Conservation (phyloP, 768 basidiomycete genomes). For the Sarcodon aspratus region DNA sequence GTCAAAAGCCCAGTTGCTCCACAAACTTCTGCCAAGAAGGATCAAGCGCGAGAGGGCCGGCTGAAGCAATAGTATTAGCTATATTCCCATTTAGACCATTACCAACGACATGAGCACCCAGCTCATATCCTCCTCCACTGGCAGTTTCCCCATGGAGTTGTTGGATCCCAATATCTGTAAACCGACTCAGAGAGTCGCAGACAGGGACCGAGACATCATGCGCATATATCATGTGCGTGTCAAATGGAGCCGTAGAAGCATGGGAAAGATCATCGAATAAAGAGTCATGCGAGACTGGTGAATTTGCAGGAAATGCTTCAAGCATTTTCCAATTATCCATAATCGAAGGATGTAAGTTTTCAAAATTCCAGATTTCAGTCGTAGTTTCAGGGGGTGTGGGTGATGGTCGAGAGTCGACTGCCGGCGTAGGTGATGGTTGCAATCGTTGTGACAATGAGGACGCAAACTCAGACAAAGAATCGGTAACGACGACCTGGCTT, state of each 20-base stretch:
- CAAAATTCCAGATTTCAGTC: conserved; percentile 7
- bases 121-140: no score
- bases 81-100: no score
- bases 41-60: conserved; percentile 32
- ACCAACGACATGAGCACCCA: no score
- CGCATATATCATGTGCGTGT: no score
- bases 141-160: no score
- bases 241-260: no score
- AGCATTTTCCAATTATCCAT: conserved; percentile 39
- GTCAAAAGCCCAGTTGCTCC: conserved; percentile 49
- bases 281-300: no score
- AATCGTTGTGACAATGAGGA: not conserved
- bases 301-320: not conserved
- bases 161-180: no score
- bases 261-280: no score
- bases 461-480: not conserved
- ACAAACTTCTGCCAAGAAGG: conserved; percentile 58
- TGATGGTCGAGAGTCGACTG: not conserved
- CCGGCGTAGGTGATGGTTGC: not conserved
- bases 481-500: conserved; percentile 13
- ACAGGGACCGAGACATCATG: no score
- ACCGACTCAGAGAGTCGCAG: no score
- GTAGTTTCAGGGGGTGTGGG: not conserved
- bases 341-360: conserved; percentile 37
- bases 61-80: not conserved